phyloP scores from a whole-genome alignment of 164 flowering plant species.

The Piper betle region DNA sequence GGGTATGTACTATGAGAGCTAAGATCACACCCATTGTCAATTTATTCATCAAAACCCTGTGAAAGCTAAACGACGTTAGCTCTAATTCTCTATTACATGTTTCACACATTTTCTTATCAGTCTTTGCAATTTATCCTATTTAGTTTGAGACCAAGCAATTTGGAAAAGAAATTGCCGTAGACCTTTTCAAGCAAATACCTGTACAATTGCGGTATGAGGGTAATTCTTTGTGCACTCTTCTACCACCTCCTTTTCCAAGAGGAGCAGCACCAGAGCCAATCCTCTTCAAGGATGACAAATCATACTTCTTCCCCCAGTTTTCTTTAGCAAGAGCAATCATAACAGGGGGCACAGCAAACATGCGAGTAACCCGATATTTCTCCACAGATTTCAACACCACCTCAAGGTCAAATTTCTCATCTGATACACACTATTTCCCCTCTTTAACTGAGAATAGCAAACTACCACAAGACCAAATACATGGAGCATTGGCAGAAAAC shows the following conservation, averaged over 20 bases:
- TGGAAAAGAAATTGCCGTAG: too few species aligned
- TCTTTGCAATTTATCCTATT: not conserved
- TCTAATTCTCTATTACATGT: not conserved
- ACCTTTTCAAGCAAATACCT: constrained; percentile 26
- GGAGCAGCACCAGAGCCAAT: constrained; percentile 83
- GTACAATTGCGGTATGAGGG: constrained; percentile 36
- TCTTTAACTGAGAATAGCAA: constrained; percentile 32
- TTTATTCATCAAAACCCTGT: too few species aligned
- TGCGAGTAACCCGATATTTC: constrained; percentile 49
- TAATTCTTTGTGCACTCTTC: constrained; percentile 48
- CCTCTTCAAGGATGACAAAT: constrained; percentile 48
- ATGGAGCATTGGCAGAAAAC: constrained; percentile 70
- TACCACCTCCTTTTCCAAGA: constrained; percentile 67
- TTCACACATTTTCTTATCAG: not conserved
- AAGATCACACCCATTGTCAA: too few species aligned
- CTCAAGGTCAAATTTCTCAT: constrained; percentile 43
- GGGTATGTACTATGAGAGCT: too few species aligned
- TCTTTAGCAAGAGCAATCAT: constrained; percentile 64
- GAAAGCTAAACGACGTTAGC: too few species aligned
- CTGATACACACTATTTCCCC: constrained; percentile 36
- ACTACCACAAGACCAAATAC: constrained; percentile 40
- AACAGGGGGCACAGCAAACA: constrained; percentile 71
- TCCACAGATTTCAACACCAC: constrained; percentile 41
- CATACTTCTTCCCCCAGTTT: constrained; percentile 33
- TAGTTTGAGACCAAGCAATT: not conserved